Evolutionary conservation across 441 rosid species (phyloP), one percentile per base, ranked within the genome.

Genomic region (Biscutella laevigata): DNA sequence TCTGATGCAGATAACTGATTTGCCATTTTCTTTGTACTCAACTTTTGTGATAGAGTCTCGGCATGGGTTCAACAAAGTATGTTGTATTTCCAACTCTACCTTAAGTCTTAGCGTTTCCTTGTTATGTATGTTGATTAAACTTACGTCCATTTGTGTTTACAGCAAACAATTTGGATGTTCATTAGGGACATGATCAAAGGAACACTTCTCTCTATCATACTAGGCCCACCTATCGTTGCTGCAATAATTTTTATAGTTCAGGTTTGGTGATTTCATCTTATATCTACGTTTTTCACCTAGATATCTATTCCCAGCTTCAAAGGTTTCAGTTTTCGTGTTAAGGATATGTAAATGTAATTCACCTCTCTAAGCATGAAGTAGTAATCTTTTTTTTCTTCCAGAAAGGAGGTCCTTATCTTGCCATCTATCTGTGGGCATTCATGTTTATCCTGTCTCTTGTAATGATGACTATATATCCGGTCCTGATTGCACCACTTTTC

Each of bases 331-430:
- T 45, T 45, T 29, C 1, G 4, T 42, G 21, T 53, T n/a, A 19
- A 25, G 27, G 7, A 0, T 9, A 13, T 42, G 12, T 39, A 14
- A 16, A n/a, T n/a, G n/a, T n/a, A n/a, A n/a, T 12, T 21, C 14
- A 47, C 40, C 19, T 39, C 3, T 16, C 33, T 41, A 40, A 55
- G 35, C 19, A 20, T 29, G 30, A 16, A 34, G 6, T 67, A 22
- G 54, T 59, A 9, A 45, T 68, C 54, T 46, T 60, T 41, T 67
- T 66, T n/a, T n/a, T n/a, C n/a, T n/a, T n/a, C 69, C 91, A 91
- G 96, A 92, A 92, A 79, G 98, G 98, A 63, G 98, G 98, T 65
- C 96, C 96, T 57, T 92, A 92, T 72, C 75, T 92, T 68, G 95
- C 98, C 61, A 86, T 92, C 67, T 92, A 88, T 64, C 88, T 92